These are phyloP conservation scores for Cercophora newfieldiana DNA, from an alignment of 495 filamentous ascomycete species.

Conservation along the genomic window DNA sequence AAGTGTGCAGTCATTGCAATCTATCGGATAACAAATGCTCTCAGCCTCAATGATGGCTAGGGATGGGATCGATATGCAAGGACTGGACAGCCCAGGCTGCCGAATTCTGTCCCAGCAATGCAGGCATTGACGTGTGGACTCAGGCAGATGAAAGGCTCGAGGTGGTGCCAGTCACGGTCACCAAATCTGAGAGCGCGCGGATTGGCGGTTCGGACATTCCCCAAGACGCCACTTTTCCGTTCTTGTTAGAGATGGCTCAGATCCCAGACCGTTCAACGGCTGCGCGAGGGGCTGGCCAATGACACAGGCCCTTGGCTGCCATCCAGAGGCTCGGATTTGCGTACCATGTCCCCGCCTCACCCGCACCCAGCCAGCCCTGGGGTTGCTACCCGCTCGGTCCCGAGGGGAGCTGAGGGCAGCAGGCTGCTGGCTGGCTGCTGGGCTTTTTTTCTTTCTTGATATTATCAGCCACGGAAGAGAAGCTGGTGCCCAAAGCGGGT, in stretches of 20 bases:
- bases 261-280: background rate
- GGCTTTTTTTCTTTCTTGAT: too few relatives aligned
- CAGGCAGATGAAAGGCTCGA: background rate
- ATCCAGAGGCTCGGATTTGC: conserved; percentile 5
- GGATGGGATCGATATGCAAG: background rate
- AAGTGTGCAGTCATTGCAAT: background rate
- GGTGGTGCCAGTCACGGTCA: background rate
- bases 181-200: conserved; percentile 1
- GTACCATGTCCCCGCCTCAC: background rate
- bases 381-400: conserved; percentile 11
- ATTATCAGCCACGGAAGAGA: background rate
- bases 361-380: background rate
- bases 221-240: conserved; percentile 22
- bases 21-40: background rate
- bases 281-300: background rate
- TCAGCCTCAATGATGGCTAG: background rate
- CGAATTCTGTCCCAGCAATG: background rate
- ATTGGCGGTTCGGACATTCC: conserved; percentile 33
- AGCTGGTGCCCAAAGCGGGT: background rate
- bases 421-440: background rate
- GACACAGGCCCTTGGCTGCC: background rate
- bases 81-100: background rate
- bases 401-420: background rate
- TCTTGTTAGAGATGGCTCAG: background rate
- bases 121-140: background rate